A percentile compares a stretch with the other conserved stretches of the same genome.
phyloP scores from a whole-genome alignment of 2,329 filamentous ascomycete species.

The Harringtonia lauricola region DNA sequence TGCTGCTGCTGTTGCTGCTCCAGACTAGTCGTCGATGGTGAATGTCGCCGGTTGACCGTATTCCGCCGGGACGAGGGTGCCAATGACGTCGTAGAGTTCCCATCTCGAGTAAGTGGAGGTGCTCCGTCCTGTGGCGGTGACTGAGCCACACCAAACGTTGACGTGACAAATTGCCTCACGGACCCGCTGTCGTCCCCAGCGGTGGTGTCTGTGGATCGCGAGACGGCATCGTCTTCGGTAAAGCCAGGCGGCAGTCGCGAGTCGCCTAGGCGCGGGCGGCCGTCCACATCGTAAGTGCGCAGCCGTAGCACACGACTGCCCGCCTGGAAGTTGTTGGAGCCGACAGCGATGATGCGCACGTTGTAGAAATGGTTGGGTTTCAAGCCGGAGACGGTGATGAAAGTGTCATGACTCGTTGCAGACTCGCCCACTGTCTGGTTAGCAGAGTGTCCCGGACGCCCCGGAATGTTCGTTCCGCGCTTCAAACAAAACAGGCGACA shows the following conservation, averaged over 20 bases:
- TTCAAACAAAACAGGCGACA: no score
- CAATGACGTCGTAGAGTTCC: constrained; percentile 26
- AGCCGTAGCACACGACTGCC: constrained; percentile 78
- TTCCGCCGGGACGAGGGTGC: constrained; percentile 38
- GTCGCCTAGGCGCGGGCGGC: constrained; percentile 47
- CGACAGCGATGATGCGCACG: constrained; percentile 83
- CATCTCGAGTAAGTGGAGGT: constrained; percentile 53
- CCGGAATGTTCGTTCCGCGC: not conserved
- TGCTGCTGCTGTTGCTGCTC: constrained; percentile 28
- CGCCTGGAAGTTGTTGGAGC: constrained; percentile 83
- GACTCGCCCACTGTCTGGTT: constrained; percentile 64
- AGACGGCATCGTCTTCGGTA: constrained; percentile 36
- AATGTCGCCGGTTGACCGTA: constrained; percentile 64
- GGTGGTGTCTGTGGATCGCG: constrained; percentile 28
- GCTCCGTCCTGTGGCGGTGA: constrained; percentile 2
- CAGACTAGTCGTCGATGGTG: constrained; percentile 54
- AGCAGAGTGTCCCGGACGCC: not conserved
- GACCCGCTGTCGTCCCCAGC: constrained; percentile 35
- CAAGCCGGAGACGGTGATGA: constrained; percentile 83
- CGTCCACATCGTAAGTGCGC: constrained; percentile 59
- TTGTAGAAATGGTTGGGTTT: constrained; percentile 86
- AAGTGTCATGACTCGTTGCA: constrained; percentile 61
- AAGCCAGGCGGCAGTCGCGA: constrained; percentile 46
- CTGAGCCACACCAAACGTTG: constrained; percentile 10
- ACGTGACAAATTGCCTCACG: constrained; percentile 7